Base-by-base conservation (phyloP, 257 asterid species). In the Salvia hispanica region DNA sequence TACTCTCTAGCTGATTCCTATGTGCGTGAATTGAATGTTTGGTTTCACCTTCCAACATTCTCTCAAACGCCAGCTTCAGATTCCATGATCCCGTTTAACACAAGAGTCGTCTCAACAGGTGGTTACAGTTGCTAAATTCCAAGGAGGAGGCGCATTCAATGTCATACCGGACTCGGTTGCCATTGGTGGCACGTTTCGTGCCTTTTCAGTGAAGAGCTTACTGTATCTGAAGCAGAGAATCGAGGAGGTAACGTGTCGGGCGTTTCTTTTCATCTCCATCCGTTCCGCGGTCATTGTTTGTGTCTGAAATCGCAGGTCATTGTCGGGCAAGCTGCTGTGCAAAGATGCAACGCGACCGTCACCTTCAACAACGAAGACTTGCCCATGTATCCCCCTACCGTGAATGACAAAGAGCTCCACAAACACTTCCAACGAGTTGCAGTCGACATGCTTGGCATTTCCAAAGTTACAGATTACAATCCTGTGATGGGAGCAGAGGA, bases 101-200 rank as follows among this genome's bases (percentile, higher is more conserved):
- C 46, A 18, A 66, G 45, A 54, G 67, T 64, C 52, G 42, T 74
- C 56, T 62, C 12, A 54, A 61, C 75, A 93, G 99, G 99, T 90
- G 57, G 79, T 93, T 42, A 90, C 99, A 9, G 96, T 93, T 45
- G 94, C 87, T 53, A 81, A 83, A 58, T 90, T 90, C 71, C 90
- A 82, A 59, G 99, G 99, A 62, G 97, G 99, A 2, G 94, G 82
- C 31, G 97, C 99, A 6, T 88, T 88, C 67, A 93, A 93, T 36
- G 96, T 93, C 52, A 90, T 90, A 69, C 97, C 97, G 9, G 97
- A 93, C 74, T 90, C 95, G 4, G 97, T 93, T 58, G 82, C 95
- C 66, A 83, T 88, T 25, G 95, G 96, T 40, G 97, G 97, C 81
- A 91, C 95, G 6, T 91, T 88, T 74, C 85, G 96, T 64, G 96